Evolutionary conservation across 2,329 filamentous ascomycete species (phyloP).

Genomic region (Diatrype stigma): DNA sequence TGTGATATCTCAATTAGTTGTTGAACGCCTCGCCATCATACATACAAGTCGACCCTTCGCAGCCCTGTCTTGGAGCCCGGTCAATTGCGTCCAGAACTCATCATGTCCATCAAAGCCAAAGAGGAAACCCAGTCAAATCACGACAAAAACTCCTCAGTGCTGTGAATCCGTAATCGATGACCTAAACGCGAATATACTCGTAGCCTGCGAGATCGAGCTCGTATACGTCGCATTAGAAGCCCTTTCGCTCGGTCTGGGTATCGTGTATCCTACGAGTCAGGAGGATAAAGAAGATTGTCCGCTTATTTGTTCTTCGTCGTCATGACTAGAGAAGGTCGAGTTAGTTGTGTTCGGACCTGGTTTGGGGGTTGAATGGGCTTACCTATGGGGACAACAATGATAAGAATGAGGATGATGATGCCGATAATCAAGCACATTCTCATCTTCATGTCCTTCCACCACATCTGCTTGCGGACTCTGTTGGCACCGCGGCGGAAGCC

Average conservation of each 20-base stretch:
- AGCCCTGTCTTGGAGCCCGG: slow-evolving; percentile 10
- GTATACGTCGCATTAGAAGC: slow-evolving; percentile 12
- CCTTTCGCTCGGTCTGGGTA: slow-evolving; percentile 18
- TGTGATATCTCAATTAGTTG: slow-evolving; percentile 40
- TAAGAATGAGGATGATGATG: slow-evolving; percentile 83
- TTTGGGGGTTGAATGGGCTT: slow-evolving; percentile 37
- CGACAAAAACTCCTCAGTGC: slow-evolving; percentile 24
- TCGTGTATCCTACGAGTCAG: slow-evolving; percentile 23
- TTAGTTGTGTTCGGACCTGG: too few relatives aligned
- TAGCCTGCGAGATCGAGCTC: slow-evolving; percentile 30
- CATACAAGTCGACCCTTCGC: slow-evolving; percentile 32
- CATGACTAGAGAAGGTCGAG: slow-evolving; percentile 32
- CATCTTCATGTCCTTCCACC: slow-evolving; percentile 99
- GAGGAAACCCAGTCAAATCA: slow-evolving; percentile 32
- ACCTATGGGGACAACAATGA: slow-evolving; percentile 95
- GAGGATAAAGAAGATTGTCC: slow-evolving; percentile 13
- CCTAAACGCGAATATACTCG: slow-evolving; percentile 25
- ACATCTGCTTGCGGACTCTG: slow-evolving; percentile 95
- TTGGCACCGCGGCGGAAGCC: slow-evolving; percentile 96
- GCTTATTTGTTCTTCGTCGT: slow-evolving; percentile 36
- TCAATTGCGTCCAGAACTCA: slow-evolving; percentile 13
- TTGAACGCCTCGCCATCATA: slow-evolving; percentile 46
- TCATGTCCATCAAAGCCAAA: slow-evolving; percentile 25
- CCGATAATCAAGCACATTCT: slow-evolving; percentile 90
- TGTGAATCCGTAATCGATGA: slow-evolving; percentile 28